Evolutionary conservation across 345 rosid species (phyloP), one percentile per base, ranked within the genome.

Genomic region (Erucastrum elatum): DNA sequence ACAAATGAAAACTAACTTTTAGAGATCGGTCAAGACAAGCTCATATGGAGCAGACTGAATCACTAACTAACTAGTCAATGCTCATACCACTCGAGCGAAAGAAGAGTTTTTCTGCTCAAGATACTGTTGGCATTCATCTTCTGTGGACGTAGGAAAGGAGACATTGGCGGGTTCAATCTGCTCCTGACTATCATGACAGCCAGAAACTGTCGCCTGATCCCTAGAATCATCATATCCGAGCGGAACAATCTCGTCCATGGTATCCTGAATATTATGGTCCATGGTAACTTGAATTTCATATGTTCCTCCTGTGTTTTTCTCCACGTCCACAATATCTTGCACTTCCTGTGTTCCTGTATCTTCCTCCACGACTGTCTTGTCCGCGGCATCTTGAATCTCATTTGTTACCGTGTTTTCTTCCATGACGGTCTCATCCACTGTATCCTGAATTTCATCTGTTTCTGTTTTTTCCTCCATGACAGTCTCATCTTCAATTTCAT

Each of bases 141-240:
- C 72, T 34, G 55, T 16, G 15, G 41, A 11, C 10, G 68, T 33
- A 44, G 71, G 46, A 8, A 64, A 25, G 3, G 67, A 39, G 62
- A 1, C 76, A 55, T 4, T 65, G 29, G 62, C 75, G 66, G 35
- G 75, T 67, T 71, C 82, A 76, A 13, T 82, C 81, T 72, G 77
- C 84, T 76, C 82, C 51, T 53, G 30, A 30, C 46, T 67, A 71
- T 76, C 60, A 71, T 16, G 7, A 60, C 56, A 31, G 21, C 70
- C 25, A 15, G 83, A 77, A 7, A 71, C 58, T 2, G 76, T 71
- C 39, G 68, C 63, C 80, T 74, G 84, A 76, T 68, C 5, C 0
- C 7, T 3, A 68, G 8, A 16, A 73, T 62, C 77, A 75, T 49
- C 27, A 29, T 34, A 76, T 35, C 61, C 33, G 34, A 75, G 84